A percentile compares a stretch with the other conserved stretches of the same genome.
phyloP scores from a whole-genome alignment of 768 basidiomycete species.

The Leccinum rimulosum region DNA sequence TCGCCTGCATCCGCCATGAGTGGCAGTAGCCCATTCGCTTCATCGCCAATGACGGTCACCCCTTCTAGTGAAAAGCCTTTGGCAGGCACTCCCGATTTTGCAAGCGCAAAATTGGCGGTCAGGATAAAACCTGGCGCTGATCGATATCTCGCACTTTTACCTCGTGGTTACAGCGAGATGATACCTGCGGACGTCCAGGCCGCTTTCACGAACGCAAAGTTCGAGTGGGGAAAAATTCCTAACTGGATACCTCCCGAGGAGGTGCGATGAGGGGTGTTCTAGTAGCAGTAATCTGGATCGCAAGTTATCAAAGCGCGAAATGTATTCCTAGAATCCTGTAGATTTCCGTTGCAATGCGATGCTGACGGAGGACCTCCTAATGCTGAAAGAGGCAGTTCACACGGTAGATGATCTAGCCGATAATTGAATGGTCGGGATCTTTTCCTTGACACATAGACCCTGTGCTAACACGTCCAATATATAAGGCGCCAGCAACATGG shows the following conservation, averaged over 20 bases:
- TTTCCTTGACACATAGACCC: conserved; percentile 10
- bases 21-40: conserved; percentile 23
- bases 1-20: conserved; percentile 23
- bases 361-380: no score
- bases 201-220: conserved; percentile 55
- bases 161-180: conserved; percentile 53
- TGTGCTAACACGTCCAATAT: conserved; percentile 10
- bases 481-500: conserved; percentile 18
- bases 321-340: conserved; percentile 8
- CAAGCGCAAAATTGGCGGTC: conserved; percentile 26
- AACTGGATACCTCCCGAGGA: conserved; percentile 72
- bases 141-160: conserved; percentile 56
- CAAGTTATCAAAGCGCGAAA: not conserved
- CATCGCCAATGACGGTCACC: conserved; percentile 25
- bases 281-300: not conserved
- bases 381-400: not conserved
- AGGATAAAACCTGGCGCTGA: conserved; percentile 46
- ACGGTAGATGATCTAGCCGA: not conserved
- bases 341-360: not conserved
- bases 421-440: conserved; percentile 15
- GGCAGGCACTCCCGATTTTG: conserved; percentile 34
- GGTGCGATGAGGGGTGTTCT: conserved; percentile 19
- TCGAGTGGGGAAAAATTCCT: conserved; percentile 69
- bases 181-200: conserved; percentile 50
- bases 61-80: conserved; percentile 21